A percentile compares a stretch with the other conserved stretches of the same genome.
phyloP scores from a whole-genome alignment of 495 filamentous ascomycete species.

The Bombardia bombarda region DNA sequence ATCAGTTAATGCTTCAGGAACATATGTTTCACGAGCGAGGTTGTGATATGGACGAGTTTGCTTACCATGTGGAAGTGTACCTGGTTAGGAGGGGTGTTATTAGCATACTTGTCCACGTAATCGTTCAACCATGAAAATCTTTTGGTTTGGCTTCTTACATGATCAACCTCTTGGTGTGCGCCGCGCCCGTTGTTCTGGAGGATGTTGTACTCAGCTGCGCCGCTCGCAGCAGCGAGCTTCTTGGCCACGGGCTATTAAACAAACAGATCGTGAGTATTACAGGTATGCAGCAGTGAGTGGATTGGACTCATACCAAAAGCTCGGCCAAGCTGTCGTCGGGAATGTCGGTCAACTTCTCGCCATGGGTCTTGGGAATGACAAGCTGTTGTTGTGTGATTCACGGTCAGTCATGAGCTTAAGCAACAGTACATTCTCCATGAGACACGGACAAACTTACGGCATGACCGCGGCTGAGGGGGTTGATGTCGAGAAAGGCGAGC shows the following conservation, averaged over 20 bases:
- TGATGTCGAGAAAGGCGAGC: constrained; percentile 94
- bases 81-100: no score
- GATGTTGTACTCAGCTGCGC: constrained; percentile 79
- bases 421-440: background rate
- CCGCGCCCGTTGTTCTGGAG: constrained; percentile 92
- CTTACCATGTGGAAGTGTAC: constrained; percentile 91
- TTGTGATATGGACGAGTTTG: background rate
- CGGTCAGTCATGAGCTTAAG: background rate
- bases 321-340: constrained; percentile 83
- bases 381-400: constrained; percentile 45
- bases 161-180: constrained; percentile 92
- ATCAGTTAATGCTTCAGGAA: no score
- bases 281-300: background rate
- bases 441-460: constrained; percentile 40
- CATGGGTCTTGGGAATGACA: constrained; percentile 94
- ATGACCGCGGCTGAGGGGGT: constrained; percentile 77
- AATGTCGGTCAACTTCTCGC: constrained; percentile 85
- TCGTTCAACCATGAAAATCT: no score
- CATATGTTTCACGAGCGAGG: background rate
- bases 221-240: constrained; percentile 70
- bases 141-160: no score
- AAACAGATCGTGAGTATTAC: background rate
- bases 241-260: constrained; percentile 69
- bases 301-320: constrained; percentile 56
- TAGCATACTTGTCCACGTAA: background rate